These are phyloP conservation scores for Pelagomonas calceolata DNA, from an alignment of 108 stramenopile genomes.

Conservation along the genomic window DNA sequence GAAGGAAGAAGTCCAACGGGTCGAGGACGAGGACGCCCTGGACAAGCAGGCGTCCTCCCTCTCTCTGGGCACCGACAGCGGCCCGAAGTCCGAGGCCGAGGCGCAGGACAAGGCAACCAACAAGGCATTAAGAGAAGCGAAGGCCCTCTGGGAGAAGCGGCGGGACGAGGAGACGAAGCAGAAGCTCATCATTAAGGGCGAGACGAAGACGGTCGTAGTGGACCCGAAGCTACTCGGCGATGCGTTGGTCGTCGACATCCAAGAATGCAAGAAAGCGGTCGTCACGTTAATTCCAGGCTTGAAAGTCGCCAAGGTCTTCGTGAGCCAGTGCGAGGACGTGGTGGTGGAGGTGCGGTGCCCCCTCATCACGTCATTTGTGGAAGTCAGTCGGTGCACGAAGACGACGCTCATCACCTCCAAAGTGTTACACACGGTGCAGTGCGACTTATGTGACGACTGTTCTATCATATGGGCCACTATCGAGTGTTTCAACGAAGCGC, in stretches of 20 bases:
- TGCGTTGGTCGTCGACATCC: neutral
- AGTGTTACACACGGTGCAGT: neutral
- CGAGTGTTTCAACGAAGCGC: neutral
- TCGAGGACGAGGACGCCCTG: neutral
- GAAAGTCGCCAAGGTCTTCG: neutral
- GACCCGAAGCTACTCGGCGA: neutral
- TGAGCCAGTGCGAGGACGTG: neutral
- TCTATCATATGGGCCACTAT: neutral
- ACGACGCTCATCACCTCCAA: neutral
- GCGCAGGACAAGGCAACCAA: neutral
- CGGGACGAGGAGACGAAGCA: neutral
- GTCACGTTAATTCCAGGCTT: neutral
- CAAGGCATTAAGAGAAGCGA: neutral
- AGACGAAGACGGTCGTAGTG: neutral
- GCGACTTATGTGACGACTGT: neutral
- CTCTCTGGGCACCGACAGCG: neutral
- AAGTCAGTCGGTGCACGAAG: neutral
- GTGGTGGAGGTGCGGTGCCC: neutral
- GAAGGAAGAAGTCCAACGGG: neutral
- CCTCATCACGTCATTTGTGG: neutral
- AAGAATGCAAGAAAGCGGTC: neutral
- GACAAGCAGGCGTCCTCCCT: neutral
- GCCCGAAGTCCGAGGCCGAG: neutral
- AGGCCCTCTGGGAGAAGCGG: neutral
- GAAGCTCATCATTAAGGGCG: neutral